Conservation (phyloP, 306 rosid genomes). For the Dryas octopetala region DNA sequence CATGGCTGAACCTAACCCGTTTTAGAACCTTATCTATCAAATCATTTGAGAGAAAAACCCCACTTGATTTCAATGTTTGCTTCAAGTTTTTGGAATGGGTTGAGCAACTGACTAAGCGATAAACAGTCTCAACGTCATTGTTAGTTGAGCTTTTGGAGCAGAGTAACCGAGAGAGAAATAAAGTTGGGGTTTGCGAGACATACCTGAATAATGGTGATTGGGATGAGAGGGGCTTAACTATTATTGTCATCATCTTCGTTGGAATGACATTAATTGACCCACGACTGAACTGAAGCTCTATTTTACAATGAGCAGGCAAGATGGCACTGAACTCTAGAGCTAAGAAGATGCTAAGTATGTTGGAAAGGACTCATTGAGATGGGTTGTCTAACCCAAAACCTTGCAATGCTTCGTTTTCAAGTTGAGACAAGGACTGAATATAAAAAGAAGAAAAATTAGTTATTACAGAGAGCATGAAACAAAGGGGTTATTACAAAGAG, state of each 20-base stretch:
- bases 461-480: too few relatives aligned
- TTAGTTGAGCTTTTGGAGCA: slow-evolving; percentile 31
- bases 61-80: slow-evolving; percentile 54
- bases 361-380: neutral
- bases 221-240: slow-evolving; percentile 24
- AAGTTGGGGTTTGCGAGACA: slow-evolving; percentile 10
- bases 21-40: slow-evolving; percentile 67
- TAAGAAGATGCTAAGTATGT: neutral
- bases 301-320: neutral
- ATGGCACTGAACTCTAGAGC: neutral
- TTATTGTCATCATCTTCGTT: slow-evolving; percentile 21
- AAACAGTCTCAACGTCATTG: slow-evolving; percentile 50
- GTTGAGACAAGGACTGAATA: too few relatives aligned
- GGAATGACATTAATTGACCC: neutral
- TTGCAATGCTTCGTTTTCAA: too few relatives aligned
- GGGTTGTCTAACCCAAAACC: too few relatives aligned
- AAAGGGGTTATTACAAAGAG: too few relatives aligned
- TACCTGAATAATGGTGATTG: slow-evolving; percentile 28
- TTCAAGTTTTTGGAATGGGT: slow-evolving; percentile 35
- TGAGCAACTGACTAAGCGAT: slow-evolving; percentile 45
- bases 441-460: too few relatives aligned
- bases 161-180: slow-evolving; percentile 26
- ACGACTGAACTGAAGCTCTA: neutral
- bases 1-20: slow-evolving; percentile 81
- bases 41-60: slow-evolving; percentile 74